phyloP scores from a whole-genome alignment of 768 basidiomycete species.

The Phlebiopsis flavidoalba region DNA sequence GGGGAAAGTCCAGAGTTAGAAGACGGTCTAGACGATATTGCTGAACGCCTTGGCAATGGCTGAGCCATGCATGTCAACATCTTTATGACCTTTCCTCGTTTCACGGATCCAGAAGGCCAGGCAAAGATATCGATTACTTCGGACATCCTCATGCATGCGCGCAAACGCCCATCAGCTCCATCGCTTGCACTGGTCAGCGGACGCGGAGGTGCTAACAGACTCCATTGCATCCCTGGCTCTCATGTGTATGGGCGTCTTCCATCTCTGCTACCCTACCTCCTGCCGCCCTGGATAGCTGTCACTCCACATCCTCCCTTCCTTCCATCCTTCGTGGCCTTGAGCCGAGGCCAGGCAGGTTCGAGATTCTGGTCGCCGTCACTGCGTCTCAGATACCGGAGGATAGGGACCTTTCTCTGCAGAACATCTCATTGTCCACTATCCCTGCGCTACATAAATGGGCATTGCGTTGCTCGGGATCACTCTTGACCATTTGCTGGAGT shows the following conservation, averaged over 20 bases:
- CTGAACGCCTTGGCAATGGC: constrained; percentile 3
- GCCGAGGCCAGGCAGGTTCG: constrained; percentile 7
- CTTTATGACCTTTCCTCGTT: not conserved
- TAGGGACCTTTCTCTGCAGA: not conserved
- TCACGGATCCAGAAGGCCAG: not conserved
- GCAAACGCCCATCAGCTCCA: not conserved
- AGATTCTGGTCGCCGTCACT: constrained; percentile 1
- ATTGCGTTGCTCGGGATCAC: constrained; percentile 26
- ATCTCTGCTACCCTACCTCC: not conserved
- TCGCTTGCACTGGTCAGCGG: not conserved
- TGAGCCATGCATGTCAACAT: not conserved
- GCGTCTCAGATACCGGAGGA: not conserved
- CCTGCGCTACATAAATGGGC: constrained; percentile 22
- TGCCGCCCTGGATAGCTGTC: not conserved
- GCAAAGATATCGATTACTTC: not conserved
- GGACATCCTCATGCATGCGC: not conserved
- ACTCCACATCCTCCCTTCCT: no score
- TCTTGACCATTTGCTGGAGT: constrained; percentile 38
- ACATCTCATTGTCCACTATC: constrained; percentile 19
- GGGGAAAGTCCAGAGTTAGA: not conserved
- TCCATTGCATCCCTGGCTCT: not conserved
- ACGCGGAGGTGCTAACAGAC: not conserved
- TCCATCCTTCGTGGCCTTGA: constrained; percentile 8
- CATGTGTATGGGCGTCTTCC: constrained; percentile 2
- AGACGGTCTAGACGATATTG: not conserved